Conservation (phyloP, 2,329 filamentous ascomycete species). For the Curvularia verruculosa region DNA sequence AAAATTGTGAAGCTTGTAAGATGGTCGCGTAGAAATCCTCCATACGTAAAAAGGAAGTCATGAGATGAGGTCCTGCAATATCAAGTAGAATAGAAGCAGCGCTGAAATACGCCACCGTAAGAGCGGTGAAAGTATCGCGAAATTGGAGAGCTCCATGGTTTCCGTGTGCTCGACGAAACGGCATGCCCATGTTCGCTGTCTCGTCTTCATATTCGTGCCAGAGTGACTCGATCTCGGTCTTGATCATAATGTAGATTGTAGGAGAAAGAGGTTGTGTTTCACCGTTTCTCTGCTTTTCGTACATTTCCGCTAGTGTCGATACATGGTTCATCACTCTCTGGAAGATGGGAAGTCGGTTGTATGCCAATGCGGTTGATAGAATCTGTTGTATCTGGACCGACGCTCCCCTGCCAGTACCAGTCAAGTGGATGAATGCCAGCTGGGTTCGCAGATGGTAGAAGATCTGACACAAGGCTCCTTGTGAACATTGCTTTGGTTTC, state of each 20-base stretch:
- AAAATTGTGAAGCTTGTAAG: slow-evolving; percentile 28
- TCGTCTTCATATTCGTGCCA: slow-evolving; percentile 28
- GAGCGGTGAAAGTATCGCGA: slow-evolving; percentile 34
- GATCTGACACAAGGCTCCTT: slow-evolving; percentile 39
- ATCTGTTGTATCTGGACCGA: slow-evolving; percentile 23
- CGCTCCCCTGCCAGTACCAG: slow-evolving; percentile 3
- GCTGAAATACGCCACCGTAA: slow-evolving; percentile 32
- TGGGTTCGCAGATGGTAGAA: slow-evolving; percentile 42
- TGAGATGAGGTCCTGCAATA: slow-evolving; percentile 17
- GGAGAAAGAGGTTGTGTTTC: background rate
- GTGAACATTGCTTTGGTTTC: slow-evolving; percentile 32
- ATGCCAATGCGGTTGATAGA: slow-evolving; percentile 28
- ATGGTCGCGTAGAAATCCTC: slow-evolving; percentile 27
- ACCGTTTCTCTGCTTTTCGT: slow-evolving; percentile 10
- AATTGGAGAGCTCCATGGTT: slow-evolving; percentile 14
- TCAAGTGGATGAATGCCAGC: slow-evolving; percentile 32
- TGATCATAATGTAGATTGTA: background rate
- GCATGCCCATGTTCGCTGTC: slow-evolving; percentile 10
- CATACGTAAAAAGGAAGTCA: slow-evolving; percentile 12
- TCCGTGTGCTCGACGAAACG: slow-evolving; percentile 12
- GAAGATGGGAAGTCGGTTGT: slow-evolving; percentile 31
- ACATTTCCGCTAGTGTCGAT: slow-evolving; percentile 25
- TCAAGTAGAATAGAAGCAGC: slow-evolving; percentile 28
- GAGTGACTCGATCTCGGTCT: slow-evolving; percentile 21
- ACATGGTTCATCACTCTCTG: slow-evolving; percentile 35